These are phyloP conservation scores for Phylloporus sp. DNA, from an alignment of 1,284 basidiomycete species.

Conservation along the genomic window DNA sequence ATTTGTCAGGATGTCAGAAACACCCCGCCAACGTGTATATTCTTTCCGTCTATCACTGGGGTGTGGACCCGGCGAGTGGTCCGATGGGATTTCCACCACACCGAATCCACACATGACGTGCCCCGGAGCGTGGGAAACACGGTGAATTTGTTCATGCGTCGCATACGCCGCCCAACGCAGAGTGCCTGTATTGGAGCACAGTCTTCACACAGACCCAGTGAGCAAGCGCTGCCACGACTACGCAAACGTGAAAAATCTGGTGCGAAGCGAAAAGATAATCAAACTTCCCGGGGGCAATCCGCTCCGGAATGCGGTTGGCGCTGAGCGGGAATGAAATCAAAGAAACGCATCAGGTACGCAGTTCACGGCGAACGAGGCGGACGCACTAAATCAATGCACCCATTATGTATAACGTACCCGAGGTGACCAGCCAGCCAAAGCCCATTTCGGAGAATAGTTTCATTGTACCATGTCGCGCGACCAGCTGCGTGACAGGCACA, in stretches of 20 bases:
- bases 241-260: constrained; percentile 87
- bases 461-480: constrained; percentile 59
- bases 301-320: constrained; percentile 84
- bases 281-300: constrained; percentile 77
- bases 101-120: constrained; percentile 22
- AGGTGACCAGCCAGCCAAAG: constrained; percentile 67
- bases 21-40: constrained; percentile 34
- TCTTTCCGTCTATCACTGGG: constrained; percentile 34
- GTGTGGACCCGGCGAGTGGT: constrained; percentile 22
- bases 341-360: constrained; percentile 28
- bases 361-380: constrained; percentile 31
- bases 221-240: constrained; percentile 76
- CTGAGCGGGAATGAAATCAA: constrained; percentile 47
- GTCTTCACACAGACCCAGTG: constrained; percentile 71
- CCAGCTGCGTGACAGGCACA: constrained; percentile 72
- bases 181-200: constrained; percentile 62
- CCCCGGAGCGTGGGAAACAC: constrained; percentile 27
- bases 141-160: constrained; percentile 30
- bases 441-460: constrained; percentile 67
- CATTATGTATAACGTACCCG: constrained; percentile 72
- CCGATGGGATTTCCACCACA: constrained; percentile 26
- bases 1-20: constrained; percentile 28
- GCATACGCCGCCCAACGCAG: constrained; percentile 38
- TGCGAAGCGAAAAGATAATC: constrained; percentile 84
- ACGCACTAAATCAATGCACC: constrained; percentile 86